Conservation (phyloP, 202 grass and related monocot genomes). For the Elaeis oleifera region DNA sequence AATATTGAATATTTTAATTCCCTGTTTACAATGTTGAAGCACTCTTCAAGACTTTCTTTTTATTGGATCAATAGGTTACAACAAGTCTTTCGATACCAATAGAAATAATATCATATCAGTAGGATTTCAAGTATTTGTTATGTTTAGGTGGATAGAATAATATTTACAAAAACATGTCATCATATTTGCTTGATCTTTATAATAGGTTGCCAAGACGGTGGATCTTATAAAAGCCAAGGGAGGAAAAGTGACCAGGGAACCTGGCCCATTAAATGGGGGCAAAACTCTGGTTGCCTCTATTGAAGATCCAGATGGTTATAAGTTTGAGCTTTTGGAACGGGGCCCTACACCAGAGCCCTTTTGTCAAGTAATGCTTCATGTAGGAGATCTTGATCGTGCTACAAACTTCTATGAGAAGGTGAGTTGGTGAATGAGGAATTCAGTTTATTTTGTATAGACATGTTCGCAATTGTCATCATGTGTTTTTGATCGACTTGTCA, state of each 20-base stretch:
- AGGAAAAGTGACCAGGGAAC: conserved; percentile 66
- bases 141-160: too few relatives aligned
- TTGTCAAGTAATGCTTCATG: conserved; percentile 81
- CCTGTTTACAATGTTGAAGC: too few relatives aligned
- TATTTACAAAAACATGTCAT: neutral
- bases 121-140: too few relatives aligned
- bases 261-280: conserved; percentile 55
- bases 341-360: conserved; percentile 53
- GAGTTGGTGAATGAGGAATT: neutral
- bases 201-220: conserved; percentile 54
- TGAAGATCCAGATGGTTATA: conserved; percentile 82
- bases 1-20: too few relatives aligned
- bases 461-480: too few relatives aligned
- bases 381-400: conserved; percentile 53
- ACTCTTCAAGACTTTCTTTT: too few relatives aligned
- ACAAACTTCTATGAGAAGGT: conserved; percentile 81
- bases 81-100: too few relatives aligned
- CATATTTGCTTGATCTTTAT: conserved; percentile 2
- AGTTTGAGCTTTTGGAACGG: conserved; percentile 71
- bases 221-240: conserved; percentile 60
- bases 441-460: neutral
- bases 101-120: too few relatives aligned
- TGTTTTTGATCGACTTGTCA: too few relatives aligned
- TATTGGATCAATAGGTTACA: too few relatives aligned
- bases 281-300: conserved; percentile 60